Conservation (phyloP, 2,329 filamentous ascomycete genomes). For the Monilinia fructicola region DNA sequence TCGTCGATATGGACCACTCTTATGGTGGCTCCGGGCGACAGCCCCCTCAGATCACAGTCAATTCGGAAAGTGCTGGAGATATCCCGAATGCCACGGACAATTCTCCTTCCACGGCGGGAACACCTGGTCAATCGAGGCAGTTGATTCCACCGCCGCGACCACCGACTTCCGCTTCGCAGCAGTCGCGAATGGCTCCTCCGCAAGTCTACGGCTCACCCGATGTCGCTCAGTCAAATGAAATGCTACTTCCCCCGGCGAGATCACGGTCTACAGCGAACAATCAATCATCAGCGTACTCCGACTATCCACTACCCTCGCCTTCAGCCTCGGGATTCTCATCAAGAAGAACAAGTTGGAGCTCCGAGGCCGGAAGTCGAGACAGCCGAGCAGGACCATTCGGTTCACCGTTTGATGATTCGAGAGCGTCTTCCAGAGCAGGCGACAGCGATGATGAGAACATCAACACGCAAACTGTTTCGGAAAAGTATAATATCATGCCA, state of each 20-base stretch:
- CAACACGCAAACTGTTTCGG: constrained; percentile 70
- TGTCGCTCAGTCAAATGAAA: constrained; percentile 46
- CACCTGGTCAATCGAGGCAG: constrained; percentile 37
- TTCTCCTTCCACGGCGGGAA: constrained; percentile 38
- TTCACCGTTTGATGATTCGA: constrained; percentile 43
- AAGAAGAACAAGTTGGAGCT: constrained; percentile 64
- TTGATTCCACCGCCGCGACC: constrained; percentile 34
- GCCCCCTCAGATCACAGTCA: constrained; percentile 62
- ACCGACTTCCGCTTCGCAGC: constrained; percentile 25
- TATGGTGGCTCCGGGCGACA: constrained; percentile 25
- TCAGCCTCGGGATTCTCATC: constrained; percentile 53
- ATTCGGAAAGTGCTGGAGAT: constrained; percentile 57
- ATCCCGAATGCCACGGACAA: constrained; percentile 42
- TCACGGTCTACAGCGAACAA: constrained; percentile 45
- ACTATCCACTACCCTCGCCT: constrained; percentile 40
- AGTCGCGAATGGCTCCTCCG: constrained; percentile 24
- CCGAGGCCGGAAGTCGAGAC: constrained; percentile 54
- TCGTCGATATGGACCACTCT: constrained; percentile 21
- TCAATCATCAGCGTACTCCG: constrained; percentile 52
- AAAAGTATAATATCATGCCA: constrained; percentile 72
- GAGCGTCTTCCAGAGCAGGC: constrained; percentile 43
- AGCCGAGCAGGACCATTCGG: constrained; percentile 45
- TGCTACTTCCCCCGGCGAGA: constrained; percentile 48
- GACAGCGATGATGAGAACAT: constrained; percentile 61
- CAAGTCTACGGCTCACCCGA: constrained; percentile 34